Evolutionary conservation across 129 eudicot species (phyloP), one percentile per base, ranked within the genome.

Genomic region (Sambucus nigra): DNA sequence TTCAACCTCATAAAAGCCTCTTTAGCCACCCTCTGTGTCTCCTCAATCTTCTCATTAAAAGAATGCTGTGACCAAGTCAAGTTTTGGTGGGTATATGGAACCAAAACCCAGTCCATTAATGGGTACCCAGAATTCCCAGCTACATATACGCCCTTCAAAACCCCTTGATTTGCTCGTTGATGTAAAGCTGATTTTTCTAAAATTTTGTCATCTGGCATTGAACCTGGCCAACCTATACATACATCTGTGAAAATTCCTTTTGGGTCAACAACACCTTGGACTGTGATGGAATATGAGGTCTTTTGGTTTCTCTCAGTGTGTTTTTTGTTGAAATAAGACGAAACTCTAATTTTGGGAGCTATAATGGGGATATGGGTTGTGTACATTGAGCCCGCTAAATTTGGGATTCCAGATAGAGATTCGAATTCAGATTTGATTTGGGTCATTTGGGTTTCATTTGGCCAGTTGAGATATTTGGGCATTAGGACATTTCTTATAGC

Each of bases 361-460:
- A 86, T 79, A 39, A 86, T 86, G 7, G 95, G 83, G 39, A 85
- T 47, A 51, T 85, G 95, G 41, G 95, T 85, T 0, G 95, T 85
- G 78, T 73, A 86, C 54, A 86, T 72, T 4, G 87, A 50, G 45
- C 95, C 95, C 0, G 59, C 74, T 3, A 85, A 72, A 10, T 77
- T 59, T 0, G 86, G 79, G 4, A 85, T 77, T 15, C 95, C 84
- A 1, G 86, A 74, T 1, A 74, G 23, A 13, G 44, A 10, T 45
- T 76, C 75, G 44, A 78, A 86, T 11, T 45, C 61, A 1, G 22
- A 33, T 60, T 72, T 79, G 7, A 68, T 76, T 53, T 63, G 67
- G 18, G 21, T 14, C 61, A 70, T 10, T 51, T 53, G 61, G 24
- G 59, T 21, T 40, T 79, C 74, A 35, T 69, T 67, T 1, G 96